Percentiles rank a stretch among this genome's conserved stretches.
Evolutionary conservation across 768 basidiomycete genomes (phyloP).

Genomic region (Pleurotus tuber-regium): DNA sequence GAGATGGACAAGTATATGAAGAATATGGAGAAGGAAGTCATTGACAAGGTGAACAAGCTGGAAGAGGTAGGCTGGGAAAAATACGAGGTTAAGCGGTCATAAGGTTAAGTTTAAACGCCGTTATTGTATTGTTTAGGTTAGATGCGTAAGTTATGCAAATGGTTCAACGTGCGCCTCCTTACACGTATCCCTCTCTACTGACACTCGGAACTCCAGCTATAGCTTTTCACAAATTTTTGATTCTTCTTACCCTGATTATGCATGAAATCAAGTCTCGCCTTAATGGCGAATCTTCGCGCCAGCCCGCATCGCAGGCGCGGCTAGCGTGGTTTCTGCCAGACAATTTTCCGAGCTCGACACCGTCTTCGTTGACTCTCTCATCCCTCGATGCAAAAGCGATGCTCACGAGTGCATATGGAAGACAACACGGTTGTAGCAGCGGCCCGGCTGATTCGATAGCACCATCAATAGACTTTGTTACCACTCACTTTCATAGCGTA

Average conservation of each 20-base stretch:
- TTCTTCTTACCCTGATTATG: neutral
- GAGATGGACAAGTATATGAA: constrained; percentile 77
- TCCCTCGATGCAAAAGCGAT: no score
- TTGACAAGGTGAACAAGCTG: constrained; percentile 75
- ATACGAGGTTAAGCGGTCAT: constrained; percentile 51
- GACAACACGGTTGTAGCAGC: no score
- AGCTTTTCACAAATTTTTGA: no score
- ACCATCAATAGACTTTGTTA: no score
- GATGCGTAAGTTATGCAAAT: neutral
- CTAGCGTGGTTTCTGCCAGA: no score
- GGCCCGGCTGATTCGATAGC: neutral
- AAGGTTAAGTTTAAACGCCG: constrained; percentile 1
- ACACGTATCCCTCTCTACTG: neutral
- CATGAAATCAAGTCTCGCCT: neutral
- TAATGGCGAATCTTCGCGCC: neutral
- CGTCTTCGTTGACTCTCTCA: no score
- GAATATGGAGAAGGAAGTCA: constrained; percentile 68
- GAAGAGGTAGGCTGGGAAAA: constrained; percentile 83
- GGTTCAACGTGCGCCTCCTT: neutral
- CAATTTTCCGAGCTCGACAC: no score
- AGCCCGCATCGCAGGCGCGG: no score
- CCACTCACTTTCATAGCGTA: no score
- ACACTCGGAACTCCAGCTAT: no score
- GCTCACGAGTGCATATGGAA: no score
- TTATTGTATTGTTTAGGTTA: neutral